phyloP scores from a whole-genome alignment of 495 filamentous ascomycete genomes.

The Cudoniella acicularis region DNA sequence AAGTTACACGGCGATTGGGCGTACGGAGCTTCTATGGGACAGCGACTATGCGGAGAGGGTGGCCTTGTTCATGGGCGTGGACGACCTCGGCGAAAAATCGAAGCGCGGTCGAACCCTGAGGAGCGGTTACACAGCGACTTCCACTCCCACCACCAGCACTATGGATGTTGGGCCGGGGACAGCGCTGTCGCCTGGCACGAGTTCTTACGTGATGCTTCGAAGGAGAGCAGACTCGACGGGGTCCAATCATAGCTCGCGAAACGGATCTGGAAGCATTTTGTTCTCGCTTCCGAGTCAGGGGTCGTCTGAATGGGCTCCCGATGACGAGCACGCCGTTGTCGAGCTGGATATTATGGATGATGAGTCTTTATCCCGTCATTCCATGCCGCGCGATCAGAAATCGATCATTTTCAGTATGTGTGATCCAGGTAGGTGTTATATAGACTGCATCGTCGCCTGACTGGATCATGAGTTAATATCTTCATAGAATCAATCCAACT shows the following conservation, averaged over 20 bases:
- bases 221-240: background rate
- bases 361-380: background rate
- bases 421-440: background rate
- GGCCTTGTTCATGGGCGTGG: background rate
- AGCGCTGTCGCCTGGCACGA: background rate
- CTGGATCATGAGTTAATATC: background rate
- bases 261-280: background rate
- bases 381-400: conserved; percentile 2
- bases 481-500: background rate
- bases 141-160: background rate
- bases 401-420: background rate
- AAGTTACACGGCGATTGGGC: background rate
- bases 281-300: conserved; percentile 3
- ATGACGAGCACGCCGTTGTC: background rate
- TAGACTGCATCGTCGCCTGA: background rate
- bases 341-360: conserved; percentile 4
- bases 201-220: background rate
- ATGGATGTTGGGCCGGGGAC: background rate
- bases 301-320: background rate
- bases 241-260: background rate
- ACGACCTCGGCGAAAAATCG: background rate
- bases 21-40: background rate
- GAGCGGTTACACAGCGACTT: too few relatives aligned
- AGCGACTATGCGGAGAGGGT: background rate
- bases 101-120: too few relatives aligned